Conservation (phyloP, 179 eudicot genomes). For the Monotropa hypopitys region DNA sequence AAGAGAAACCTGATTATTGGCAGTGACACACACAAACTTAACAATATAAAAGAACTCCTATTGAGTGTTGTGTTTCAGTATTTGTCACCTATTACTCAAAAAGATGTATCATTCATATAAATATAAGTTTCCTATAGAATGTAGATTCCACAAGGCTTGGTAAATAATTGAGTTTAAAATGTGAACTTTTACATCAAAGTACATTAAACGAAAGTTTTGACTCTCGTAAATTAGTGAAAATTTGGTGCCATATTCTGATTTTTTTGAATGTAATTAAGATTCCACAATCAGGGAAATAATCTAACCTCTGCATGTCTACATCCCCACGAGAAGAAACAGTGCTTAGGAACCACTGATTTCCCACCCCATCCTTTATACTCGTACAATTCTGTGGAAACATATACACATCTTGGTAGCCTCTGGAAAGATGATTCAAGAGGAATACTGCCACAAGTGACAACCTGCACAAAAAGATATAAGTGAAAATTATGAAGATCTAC, state of each 20-base stretch:
- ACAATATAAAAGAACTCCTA: neutral
- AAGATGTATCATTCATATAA: neutral
- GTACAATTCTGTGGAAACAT: slow-evolving; percentile 62
- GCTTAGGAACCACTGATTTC: slow-evolving; percentile 55
- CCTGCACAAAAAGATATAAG: slow-evolving; percentile 30
- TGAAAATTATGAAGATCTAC: neutral
- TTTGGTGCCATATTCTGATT: neutral
- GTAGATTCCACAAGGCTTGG: neutral
- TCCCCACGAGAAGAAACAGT: slow-evolving; percentile 83
- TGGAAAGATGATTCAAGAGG: slow-evolving; percentile 94
- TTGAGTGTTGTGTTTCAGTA: neutral
- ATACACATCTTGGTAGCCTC: slow-evolving; percentile 74
- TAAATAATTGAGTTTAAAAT: neutral
- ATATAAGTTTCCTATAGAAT: neutral
- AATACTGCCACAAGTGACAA: slow-evolving; percentile 92
- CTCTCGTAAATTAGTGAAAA: neutral
- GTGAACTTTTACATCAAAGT: neutral
- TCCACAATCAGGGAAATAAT: neutral
- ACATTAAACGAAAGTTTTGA: neutral
- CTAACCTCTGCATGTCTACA: slow-evolving; percentile 78
- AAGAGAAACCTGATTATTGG: neutral
- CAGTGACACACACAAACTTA: neutral
- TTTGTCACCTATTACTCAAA: neutral
- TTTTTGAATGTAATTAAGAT: neutral
- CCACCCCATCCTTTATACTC: slow-evolving; percentile 81